These are phyloP conservation scores for Tinospora cordifolia DNA, from an alignment of 164 flowering plant species.

Conservation along the genomic window DNA sequence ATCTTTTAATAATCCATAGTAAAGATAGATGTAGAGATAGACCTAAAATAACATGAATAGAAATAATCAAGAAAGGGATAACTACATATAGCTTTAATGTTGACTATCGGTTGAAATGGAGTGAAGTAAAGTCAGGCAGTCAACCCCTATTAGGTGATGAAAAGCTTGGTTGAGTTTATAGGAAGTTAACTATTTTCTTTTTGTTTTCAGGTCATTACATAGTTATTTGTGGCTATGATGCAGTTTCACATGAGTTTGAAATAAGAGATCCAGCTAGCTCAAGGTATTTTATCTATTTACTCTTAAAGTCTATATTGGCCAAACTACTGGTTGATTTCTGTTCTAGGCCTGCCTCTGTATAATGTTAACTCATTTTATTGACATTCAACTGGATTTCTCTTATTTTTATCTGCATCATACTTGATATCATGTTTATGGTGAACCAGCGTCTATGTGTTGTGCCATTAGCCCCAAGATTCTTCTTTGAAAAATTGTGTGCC, in stretches of 20 bases:
- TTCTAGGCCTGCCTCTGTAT: neutral
- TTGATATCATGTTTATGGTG: neutral
- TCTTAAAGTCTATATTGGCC: neutral
- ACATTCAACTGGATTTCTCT: neutral
- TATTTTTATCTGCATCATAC: neutral
- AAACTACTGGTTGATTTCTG: neutral
- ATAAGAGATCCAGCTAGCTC: slow-evolving; percentile 94
- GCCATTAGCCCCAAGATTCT: too few species aligned
- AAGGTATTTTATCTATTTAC: slow-evolving; percentile 32
- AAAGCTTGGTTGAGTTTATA: neutral
- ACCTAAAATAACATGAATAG: too few species aligned
- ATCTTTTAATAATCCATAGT: too few species aligned
- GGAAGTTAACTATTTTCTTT: neutral
- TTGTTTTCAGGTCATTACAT: slow-evolving; percentile 69
- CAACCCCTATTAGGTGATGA: too few species aligned
- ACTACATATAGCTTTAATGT: too few species aligned
- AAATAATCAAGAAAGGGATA: too few species aligned
- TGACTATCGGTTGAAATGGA: too few species aligned
- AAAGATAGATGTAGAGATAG: too few species aligned
- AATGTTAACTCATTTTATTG: neutral
- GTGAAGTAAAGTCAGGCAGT: too few species aligned
- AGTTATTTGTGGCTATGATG: slow-evolving; percentile 85
- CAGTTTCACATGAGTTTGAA: slow-evolving; percentile 71
- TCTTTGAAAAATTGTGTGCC: too few species aligned
- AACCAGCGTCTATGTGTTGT: neutral